A percentile compares a stretch with the other conserved stretches of the same genome.
phyloP scores from a whole-genome alignment of 129 eudicot genomes.

The Helianthus tuberosus region DNA sequence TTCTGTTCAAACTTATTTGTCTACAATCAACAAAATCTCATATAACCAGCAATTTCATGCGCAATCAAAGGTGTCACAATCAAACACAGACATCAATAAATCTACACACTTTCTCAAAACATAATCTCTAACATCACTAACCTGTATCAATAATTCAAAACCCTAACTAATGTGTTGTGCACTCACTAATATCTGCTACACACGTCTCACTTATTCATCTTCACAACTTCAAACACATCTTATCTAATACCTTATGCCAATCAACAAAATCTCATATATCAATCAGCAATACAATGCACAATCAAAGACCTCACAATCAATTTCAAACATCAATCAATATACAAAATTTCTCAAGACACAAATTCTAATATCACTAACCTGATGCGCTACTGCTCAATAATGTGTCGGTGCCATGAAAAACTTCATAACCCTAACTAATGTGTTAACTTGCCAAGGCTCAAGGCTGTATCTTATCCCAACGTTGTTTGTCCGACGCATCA shows the following conservation, averaged over 20 bases:
- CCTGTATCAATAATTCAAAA: no score
- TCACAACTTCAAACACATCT: not conserved
- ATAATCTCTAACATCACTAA: no score
- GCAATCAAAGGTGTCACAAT: not conserved
- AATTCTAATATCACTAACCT: not conserved
- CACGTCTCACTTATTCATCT: not conserved
- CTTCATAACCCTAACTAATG: no score
- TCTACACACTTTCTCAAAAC: not conserved
- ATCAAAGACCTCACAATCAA: not conserved
- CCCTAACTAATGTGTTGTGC: not conserved
- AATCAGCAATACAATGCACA: not conserved
- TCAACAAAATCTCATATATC: not conserved
- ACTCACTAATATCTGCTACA: not conserved
- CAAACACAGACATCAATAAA: not conserved
- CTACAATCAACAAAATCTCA: not conserved
- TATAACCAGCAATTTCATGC: not conserved
- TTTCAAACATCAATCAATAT: not conserved
- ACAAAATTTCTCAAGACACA: no score
- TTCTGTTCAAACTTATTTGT: no score
- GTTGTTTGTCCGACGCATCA: no score
- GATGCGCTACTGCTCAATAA: no score
- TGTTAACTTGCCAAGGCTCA: no score
- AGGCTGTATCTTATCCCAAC: no score
- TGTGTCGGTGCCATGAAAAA: no score
- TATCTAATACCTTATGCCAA: not conserved